Evolutionary conservation across 2,329 filamentous ascomycete species (phyloP), one percentile per base, ranked within the genome.

Genomic region (Aspergillus sp.): DNA sequence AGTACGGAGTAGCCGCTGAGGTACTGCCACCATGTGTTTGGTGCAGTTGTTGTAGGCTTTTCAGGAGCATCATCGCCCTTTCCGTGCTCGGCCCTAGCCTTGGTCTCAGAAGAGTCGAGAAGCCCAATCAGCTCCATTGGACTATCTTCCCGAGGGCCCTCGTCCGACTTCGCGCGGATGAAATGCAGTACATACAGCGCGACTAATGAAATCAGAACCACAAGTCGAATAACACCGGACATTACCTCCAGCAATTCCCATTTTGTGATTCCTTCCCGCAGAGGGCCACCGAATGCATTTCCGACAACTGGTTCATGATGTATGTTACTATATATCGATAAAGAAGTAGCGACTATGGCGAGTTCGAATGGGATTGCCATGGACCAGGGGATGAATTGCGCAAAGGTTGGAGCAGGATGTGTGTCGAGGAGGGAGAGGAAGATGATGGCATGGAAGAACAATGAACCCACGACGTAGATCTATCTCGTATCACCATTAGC

Each of bases 21-120:
- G 66, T 98, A 98, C 64, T 97, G 90, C 83, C 87, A 95, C 93
- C 93, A 98, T 45, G 84, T 93, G 66, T 43, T 69, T 70, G 20
- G 74, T 65, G 53, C 73, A 67, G 42, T 70, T 59, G 47, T 70
- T 59, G 47, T 73, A 64, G 37, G 65, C 57, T 7, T 73, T 70
- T 30, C 77, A 67, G 35, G 78, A 80, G 59, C 82, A 81, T 10
- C 57, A 57, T 49, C 72, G 60, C 33, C 76, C 76, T 30, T 10
- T 9, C 1, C 12, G 52, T 77, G 77, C 39, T 68, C 59, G 37
- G 64, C 65, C 30, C 71, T 72, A 56, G 76, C 76, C 52, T 74
- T 71, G 50, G 62, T 56, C 39, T 66, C 61, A 60, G 57, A 58
- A 30, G 68, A 61, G 55, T 68, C 69, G 44, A 74, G 57, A 19